Base-by-base conservation (phyloP, 169 alveolate species). In the Eimeria maxima region DNA sequence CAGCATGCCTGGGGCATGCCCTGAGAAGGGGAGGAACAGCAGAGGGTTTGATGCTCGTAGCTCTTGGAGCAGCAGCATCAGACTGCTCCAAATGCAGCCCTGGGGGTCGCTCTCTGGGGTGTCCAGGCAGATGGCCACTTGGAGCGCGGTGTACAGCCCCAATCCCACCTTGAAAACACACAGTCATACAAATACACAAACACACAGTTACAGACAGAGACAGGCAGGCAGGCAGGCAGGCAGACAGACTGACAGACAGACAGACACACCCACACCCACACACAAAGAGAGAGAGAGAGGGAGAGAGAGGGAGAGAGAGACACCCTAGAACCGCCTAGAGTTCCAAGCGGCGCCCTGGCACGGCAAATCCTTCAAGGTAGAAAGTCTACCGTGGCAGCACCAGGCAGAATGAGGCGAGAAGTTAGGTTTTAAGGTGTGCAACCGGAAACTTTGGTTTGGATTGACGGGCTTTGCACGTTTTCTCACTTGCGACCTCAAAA, bases 141-240 rank as follows among this genome's bases (percentile, higher is more conserved):
- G 95, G 73, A 89, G 27, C 74, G 95, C 95, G 27, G 95, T 89
- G 86, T 89, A 89, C 27, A 89, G 16, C 10, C 95, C 95, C 71
- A 89, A 27, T 16, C 95, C 95, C 71, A 89, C 69, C 95, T 89
- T 29, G 45, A 11, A 13, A 53, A 24, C 91, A 3, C 29, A 83
- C 50, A 20, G 10, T n/a, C 18, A 29, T 8, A 83, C 73, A n/a
- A n/a, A n/a, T n/a, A n/a, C n/a, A n/a, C n/a, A n/a, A n/a, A n/a
- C n/a, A n/a, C n/a, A n/a, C n/a, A n/a, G n/a, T n/a, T n/a, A n/a
- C n/a, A n/a, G n/a, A n/a, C n/a, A n/a, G n/a, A n/a, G n/a, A n/a
- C n/a, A n/a, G n/a, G n/a, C n/a, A n/a, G n/a, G n/a, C n/a, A n/a
- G n/a, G n/a, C n/a, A n/a, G n/a, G n/a, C n/a, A n/a, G n/a, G n/a